Evolutionary conservation across 306 rosid genomes (phyloP).

Genomic region (Styphnolobium japonicum): DNA sequence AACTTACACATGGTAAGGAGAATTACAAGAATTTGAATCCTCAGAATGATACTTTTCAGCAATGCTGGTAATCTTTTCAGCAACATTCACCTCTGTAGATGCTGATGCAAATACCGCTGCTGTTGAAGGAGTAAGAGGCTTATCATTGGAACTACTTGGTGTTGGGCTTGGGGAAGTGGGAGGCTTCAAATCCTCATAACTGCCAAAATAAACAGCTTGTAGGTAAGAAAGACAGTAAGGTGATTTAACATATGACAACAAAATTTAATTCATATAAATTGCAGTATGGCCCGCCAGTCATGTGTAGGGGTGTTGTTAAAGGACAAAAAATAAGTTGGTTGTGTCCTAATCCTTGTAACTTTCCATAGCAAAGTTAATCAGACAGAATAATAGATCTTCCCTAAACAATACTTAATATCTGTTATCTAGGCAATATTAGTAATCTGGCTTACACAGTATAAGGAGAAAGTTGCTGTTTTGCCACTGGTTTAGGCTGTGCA

Average conservation of each 20-base stretch:
- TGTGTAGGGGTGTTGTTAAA: not conserved
- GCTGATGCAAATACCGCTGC: conserved; percentile 20
- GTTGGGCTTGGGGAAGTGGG: conserved; percentile 62
- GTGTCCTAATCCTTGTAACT: conserved; percentile 39
- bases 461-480: conserved; percentile 60
- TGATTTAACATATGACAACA: not conserved
- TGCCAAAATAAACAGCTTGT: conserved; percentile 20
- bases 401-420: not conserved
- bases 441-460: conserved; percentile 53
- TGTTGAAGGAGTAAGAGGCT: conserved; percentile 23
- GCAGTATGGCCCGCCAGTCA: not conserved
- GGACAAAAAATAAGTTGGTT: conserved; percentile 21
- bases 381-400: conserved; percentile 2
- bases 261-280: not conserved
- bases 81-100: conserved; percentile 24
- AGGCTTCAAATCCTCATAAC: conserved; percentile 66
- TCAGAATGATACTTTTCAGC: conserved; percentile 29
- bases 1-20: conserved; percentile 52
- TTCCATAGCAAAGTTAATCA: not conserved
- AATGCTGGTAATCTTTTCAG: not conserved
- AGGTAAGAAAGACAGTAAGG: not conserved
- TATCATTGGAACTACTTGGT: conserved; percentile 40
- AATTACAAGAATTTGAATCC: conserved; percentile 29
- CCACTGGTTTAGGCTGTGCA: conserved; percentile 33
- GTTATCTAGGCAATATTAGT: not conserved